phyloP scores from a whole-genome alignment of 2,329 filamentous ascomycete genomes.

The Penicillium sp. region DNA sequence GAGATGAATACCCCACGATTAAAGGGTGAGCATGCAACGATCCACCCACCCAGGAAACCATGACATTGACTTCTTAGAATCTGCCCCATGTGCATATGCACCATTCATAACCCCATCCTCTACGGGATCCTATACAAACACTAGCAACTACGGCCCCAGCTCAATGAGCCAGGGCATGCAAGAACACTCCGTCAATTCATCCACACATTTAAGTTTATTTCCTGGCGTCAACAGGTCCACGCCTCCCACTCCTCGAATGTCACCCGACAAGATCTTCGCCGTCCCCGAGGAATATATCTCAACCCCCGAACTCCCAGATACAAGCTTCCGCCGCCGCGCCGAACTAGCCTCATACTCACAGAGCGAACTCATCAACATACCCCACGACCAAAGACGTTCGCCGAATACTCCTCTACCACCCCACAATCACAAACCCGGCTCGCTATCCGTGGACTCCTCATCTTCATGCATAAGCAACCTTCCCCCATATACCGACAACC shows the following conservation, averaged over 20 bases:
- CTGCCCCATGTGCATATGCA: not conserved
- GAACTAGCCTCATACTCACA: slow-evolving; percentile 24
- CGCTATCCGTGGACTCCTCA: not conserved
- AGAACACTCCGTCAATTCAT: not conserved
- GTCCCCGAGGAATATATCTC: not conserved
- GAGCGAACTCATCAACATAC: slow-evolving; percentile 31
- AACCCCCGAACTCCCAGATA: slow-evolving; percentile 27
- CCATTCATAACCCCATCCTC: too few relatives aligned
- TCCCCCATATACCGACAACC: not conserved
- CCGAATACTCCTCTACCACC: too few relatives aligned
- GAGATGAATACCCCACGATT: not conserved
- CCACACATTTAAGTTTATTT: not conserved
- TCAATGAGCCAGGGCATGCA: not conserved
- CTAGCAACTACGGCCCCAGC: not conserved
- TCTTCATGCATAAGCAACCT: not conserved
- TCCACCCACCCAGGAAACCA: too few relatives aligned
- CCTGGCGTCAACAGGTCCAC: not conserved
- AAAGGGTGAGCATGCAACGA: not conserved
- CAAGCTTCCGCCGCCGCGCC: slow-evolving; percentile 25
- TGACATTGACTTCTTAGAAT: not conserved
- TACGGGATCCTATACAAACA: not conserved
- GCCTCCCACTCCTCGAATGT: slow-evolving; percentile 1
- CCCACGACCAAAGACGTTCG: slow-evolving; percentile 8
- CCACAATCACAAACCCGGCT: not conserved
- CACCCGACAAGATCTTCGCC: not conserved